These are phyloP conservation scores for Rutidosis leptorrhynchoides DNA, from an alignment of 129 eudicot species.

Conservation along the genomic window DNA sequence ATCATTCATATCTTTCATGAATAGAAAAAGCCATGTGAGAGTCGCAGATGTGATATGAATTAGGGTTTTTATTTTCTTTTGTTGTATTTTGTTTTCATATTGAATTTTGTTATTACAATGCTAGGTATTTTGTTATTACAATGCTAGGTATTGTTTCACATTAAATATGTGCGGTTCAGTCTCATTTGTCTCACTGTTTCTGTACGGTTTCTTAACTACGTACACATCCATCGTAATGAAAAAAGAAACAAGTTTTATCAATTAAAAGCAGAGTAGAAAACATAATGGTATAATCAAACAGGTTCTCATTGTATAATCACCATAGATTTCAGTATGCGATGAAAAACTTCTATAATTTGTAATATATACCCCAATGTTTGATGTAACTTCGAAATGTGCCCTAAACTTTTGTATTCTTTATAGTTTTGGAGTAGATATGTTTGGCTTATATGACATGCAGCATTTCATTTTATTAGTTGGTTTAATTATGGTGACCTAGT, in stretches of 20 bases:
- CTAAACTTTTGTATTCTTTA: background rate
- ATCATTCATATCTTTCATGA: background rate
- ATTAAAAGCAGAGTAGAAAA: no score
- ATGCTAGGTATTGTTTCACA: background rate
- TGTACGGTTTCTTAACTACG: background rate
- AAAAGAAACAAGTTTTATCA: no score
- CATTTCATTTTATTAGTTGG: no score
- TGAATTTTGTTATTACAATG: background rate
- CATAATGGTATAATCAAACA: no score
- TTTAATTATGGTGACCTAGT: no score
- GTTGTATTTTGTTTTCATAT: background rate
- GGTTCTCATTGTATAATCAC: no score
- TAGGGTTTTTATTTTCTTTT: background rate
- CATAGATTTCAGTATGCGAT: background rate
- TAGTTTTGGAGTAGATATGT: background rate
- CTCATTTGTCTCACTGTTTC: background rate
- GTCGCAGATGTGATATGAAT: background rate
- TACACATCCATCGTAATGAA: background rate
- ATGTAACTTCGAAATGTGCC: background rate
- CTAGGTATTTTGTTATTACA: background rate
- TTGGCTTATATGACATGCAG: background rate
- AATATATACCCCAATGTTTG: background rate
- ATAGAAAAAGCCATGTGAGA: constrained; percentile 1
- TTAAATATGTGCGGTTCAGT: constrained; percentile 1
- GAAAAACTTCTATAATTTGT: background rate